phyloP scores from a whole-genome alignment of 345 rosid genomes.

The Ceriops decandra region DNA sequence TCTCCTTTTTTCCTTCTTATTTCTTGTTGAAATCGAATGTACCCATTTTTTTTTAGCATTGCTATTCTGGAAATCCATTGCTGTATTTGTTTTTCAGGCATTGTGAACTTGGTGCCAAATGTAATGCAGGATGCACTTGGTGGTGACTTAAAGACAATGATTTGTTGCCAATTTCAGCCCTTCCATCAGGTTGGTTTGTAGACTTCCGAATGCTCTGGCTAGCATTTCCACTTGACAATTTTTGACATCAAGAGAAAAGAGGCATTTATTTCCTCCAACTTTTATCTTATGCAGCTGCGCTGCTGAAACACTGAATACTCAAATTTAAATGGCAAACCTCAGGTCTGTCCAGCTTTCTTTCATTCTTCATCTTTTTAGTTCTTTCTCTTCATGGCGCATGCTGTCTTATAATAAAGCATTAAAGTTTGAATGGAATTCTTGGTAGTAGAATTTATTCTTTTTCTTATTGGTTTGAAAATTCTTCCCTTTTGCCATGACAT shows the following conservation, averaged over 20 bases:
- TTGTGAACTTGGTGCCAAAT: background rate
- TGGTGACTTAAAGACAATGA: constrained; percentile 96
- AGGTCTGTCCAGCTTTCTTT: constrained; percentile 37
- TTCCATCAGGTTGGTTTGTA: too few relatives aligned
- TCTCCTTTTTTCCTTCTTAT: background rate
- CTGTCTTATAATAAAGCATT: background rate
- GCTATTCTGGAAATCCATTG: too few relatives aligned
- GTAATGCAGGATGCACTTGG: constrained; percentile 85
- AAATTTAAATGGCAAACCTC: constrained; percentile 34
- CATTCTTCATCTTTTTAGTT: constrained; percentile 15
- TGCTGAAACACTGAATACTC: constrained; percentile 64
- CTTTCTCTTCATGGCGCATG: background rate
- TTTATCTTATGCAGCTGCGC: constrained; percentile 54
- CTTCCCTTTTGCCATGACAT: constrained; percentile 18
- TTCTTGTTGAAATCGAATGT: background rate
- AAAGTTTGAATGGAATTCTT: background rate
- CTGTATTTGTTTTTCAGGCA: too few relatives aligned
- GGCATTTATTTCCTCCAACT: background rate
- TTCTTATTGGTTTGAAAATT: constrained; percentile 9
- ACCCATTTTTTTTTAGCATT: too few relatives aligned
- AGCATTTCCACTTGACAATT: constrained; percentile 10
- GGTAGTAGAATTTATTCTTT: constrained; percentile 5
- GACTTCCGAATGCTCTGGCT: constrained; percentile 15
- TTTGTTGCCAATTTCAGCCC: constrained; percentile 63
- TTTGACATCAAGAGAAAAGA: background rate